Evolutionary conservation across 805 yeast genomes (phyloP), one percentile per base, ranked within the genome.

Genomic region (Kurtzmaniella cleridarum): DNA sequence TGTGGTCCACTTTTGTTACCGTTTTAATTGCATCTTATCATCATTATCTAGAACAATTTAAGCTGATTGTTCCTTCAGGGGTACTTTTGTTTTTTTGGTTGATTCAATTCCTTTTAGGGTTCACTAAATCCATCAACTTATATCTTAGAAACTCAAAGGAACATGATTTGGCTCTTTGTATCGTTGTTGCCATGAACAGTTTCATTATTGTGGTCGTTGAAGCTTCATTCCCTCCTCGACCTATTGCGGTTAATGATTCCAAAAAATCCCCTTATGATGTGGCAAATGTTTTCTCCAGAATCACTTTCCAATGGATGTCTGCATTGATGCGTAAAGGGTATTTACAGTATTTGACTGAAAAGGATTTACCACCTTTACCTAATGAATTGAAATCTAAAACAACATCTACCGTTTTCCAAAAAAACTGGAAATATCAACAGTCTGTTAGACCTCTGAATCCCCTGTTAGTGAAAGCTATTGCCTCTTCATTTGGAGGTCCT

Each of bases 221-320:
- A 53, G 43, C 53, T 32, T 55, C 58, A 34, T 55, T 66, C 15
- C 76, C 70, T 1, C 54, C 62, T 17, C 47, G 49, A 34, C 47
- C 63, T 34, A 15, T 43, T 45, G 47, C 69, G 46, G 10, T 43
- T 31, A 16, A 50, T 47, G 36, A 49, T 42, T 38, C 43, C 41
- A 42, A 43, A 42, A 12, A 36, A 13, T 48, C 68, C 32, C 84
- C 81, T 1, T 62, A 66, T 31, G 81, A 78, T 30, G 58, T 57
- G 39, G 85, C 88, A 10, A 81, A 90, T 55, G 64, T 89, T 12
- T 77, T 91, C 46, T 82, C 95, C 2, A 69, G 76, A 38, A 66
- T 91, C 37, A 81, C 95, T 0, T 91, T 93, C 58, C 65, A 80
- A 20, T 93, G 98, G 98, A 87, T 93, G 95, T 79, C 88, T 15